Percentiles rank a stretch among this genome's conserved stretches.
phyloP scores from a whole-genome alignment of 129 eudicot genomes.

The Pseudognaphalium luteoalbum region DNA sequence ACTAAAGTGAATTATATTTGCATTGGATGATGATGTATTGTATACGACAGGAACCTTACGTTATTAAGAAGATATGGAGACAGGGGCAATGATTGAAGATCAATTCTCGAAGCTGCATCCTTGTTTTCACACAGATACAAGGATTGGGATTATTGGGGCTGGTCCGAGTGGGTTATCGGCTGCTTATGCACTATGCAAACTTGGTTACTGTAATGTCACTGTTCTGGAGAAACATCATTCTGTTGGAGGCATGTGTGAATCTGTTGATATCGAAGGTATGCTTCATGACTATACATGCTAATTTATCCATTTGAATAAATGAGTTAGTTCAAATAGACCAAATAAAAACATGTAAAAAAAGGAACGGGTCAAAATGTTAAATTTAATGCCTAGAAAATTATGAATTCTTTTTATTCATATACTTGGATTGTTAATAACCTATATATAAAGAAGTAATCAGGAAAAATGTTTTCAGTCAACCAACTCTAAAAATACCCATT shows the following conservation, averaged over 20 bases:
- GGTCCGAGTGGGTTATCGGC: slow-evolving; percentile 67
- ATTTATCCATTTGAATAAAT: too few species aligned
- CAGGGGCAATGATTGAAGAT: slow-evolving; percentile 37
- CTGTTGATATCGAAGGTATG: slow-evolving; percentile 56
- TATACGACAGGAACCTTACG: neutral
- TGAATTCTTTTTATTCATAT: too few species aligned
- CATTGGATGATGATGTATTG: neutral
- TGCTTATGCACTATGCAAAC: slow-evolving; percentile 59
- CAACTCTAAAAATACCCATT: too few species aligned
- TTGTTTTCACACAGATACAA: slow-evolving; percentile 40
- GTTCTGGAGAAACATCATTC: slow-evolving; percentile 51
- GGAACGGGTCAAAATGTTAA: too few species aligned
- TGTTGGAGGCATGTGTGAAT: slow-evolving; percentile 73
- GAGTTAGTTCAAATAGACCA: too few species aligned
- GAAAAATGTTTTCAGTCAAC: too few species aligned
- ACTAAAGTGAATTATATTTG: neutral
- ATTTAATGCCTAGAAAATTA: too few species aligned
- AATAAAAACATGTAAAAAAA: too few species aligned
- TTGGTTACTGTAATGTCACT: slow-evolving; percentile 57
- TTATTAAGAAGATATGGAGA: slow-evolving; percentile 32
- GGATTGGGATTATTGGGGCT: slow-evolving; percentile 61
- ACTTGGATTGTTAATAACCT: too few species aligned
- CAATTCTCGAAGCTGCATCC: slow-evolving; percentile 54
- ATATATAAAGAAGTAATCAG: too few species aligned
- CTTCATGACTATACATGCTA: neutral